Base-by-base conservation (phyloP, 2,329 filamentous ascomycete species). In the Fonsecaea monophora region DNA sequence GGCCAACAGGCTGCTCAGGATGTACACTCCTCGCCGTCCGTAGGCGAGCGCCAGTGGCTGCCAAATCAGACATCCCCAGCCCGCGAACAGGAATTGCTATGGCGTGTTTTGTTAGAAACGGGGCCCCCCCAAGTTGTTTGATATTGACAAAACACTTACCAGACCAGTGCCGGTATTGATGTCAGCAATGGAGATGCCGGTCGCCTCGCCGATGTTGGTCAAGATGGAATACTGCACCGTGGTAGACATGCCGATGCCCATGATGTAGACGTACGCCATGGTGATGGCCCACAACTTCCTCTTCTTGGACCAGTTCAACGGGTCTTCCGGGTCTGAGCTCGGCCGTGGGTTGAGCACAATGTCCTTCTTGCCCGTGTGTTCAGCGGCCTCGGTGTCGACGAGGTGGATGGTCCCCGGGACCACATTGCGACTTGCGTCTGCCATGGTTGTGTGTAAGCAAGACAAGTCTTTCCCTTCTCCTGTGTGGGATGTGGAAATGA, bases 121-220 rank as follows among this genome's bases (percentile, higher is more conserved):
- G 45, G 25, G 8, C 1, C 10, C 8, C 18, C 25, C 6, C 18
- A 25, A 50, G 45, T 25, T 7, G 5, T 25, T 10, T 12, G 30
- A 32, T 32, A 32, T 21, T 12, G 1, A 78, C 70, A 60, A 60
- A 78, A 78, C 30, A 32, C 78, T 50, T 50, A 82, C 80, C 37
- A 80, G 81, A 3, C 82, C 82, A 2, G 80, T 83, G 4, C 82
- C 82, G 57, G 78, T 77, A 63, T 83, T 83, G 37, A 84, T 70
- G 53, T 82, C 79, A 2, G 72, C 74, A 13, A 83, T 68, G 0
- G 77, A 81, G 4, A 84, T 71, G 3, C 77, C 78, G 0, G 80
- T 81, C 1, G 78, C 79, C 62, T 80, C 73, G 5, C 77, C 78
- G 12, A 84, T 77, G 10, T 75, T 73, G 0, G 71, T 68, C 30